Evolutionary conservation across 2,329 filamentous ascomycete species (phyloP), one percentile per base, ranked within the genome.

Genomic region (Nannizziopsis arthrosporioides): DNA sequence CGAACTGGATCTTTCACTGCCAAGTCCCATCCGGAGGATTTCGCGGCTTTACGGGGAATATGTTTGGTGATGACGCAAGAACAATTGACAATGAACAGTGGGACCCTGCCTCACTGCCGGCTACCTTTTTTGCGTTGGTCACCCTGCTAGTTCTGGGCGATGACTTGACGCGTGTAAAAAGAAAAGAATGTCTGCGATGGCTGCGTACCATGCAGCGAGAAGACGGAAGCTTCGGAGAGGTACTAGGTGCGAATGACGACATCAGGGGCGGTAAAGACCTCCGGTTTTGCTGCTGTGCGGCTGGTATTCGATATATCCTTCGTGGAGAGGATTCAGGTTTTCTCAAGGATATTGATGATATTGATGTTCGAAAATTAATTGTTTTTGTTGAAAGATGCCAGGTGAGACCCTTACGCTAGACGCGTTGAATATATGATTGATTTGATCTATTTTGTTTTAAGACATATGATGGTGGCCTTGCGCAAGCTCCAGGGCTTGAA

Each of bases 151-250:
- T 81, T 5, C 64, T 85, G n/a, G 72, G 74, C 3, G 78, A 82
- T 60, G 75, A 80, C 58, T 58, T 87, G 56, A 67, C 70, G 2
- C 75, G 80, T 1, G 81, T 98, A 6, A 74, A 82, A 52, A 75
- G 85, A 49, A 69, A 59, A 36, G 76, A 77, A 51, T 83, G 84
- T 51, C 64, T 96, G 55, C 60, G 66, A 36, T 95, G 90, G 88
- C 67, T 98, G 54, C 74, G 70, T 48, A 74, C 65, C 44, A 67
- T 96, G 63, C 92, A 98, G 70, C 77, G 88, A 19, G 65, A 70
- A 0, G 85, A 96, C 62, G 92, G 92, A 1, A 93, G 88, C 58
- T 96, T 98, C 63, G 92, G 89, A 0, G 89, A 98, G 66, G 77
- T 85, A 1, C 61, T 90, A 2, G 76, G 74, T 3, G 76, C 78